Evolutionary conservation across 2,329 filamentous ascomycete species (phyloP).

Genomic region (Drechslerella dactyloides): DNA sequence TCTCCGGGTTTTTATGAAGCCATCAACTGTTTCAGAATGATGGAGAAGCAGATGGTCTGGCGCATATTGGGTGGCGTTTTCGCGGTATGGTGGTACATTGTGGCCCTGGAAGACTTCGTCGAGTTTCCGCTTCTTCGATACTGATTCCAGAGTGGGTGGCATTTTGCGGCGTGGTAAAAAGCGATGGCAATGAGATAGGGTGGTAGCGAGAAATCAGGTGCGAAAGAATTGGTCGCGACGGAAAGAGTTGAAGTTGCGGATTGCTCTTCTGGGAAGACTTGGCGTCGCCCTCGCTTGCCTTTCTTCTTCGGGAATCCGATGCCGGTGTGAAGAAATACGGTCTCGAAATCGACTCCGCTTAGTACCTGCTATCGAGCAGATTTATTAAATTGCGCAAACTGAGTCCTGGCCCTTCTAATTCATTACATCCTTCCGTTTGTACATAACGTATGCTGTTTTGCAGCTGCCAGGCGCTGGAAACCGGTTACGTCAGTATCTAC

Average conservation of each 20-base stretch:
- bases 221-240: background rate
- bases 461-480: too few relatives aligned
- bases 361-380: too few relatives aligned
- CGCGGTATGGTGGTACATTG: background rate
- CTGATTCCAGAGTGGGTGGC: slow-evolving; percentile 2
- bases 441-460: too few relatives aligned
- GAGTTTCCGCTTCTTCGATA: slow-evolving; percentile 22
- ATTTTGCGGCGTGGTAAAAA: background rate
- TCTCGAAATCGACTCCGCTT: too few relatives aligned
- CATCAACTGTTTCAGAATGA: background rate
- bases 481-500: too few relatives aligned
- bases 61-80: background rate
- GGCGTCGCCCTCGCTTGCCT: too few relatives aligned
- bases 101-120: background rate
- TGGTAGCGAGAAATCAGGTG: background rate
- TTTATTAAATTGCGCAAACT: too few relatives aligned
- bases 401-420: too few relatives aligned
- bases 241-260: background rate
- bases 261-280: too few relatives aligned
- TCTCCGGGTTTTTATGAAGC: slow-evolving; percentile 27
- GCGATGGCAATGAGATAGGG: background rate
- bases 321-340: too few relatives aligned
- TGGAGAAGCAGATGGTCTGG: background rate
- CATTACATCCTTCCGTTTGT: too few relatives aligned
- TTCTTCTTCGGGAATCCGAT: too few relatives aligned